Percentiles rank a stretch among this genome's conserved stretches.
Evolutionary conservation across 129 eudicot genomes (phyloP).

Genomic region (Artemisia argyi): DNA sequence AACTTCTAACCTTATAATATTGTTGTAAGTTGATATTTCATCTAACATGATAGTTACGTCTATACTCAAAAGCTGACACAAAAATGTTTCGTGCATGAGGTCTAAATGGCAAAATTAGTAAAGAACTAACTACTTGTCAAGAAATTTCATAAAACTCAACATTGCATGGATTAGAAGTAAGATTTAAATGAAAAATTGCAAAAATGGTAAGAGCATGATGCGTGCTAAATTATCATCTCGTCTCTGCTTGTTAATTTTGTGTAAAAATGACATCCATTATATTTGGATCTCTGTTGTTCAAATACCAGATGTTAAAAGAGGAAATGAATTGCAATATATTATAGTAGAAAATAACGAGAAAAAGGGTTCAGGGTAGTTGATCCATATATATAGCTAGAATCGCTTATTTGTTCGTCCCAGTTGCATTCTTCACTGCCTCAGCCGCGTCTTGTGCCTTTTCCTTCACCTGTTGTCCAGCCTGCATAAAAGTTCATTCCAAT

Average conservation of each 20-base stretch:
- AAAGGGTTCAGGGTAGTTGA: not conserved
- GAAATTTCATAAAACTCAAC: not conserved
- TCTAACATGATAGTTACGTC: too few relatives aligned
- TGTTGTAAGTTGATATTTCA: too few relatives aligned
- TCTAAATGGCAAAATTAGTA: not conserved
- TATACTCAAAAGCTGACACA: too few relatives aligned
- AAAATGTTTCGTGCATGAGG: too few relatives aligned
- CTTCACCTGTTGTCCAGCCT: slow-evolving; percentile 67
- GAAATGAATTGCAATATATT: not conserved
- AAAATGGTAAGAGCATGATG: slow-evolving; percentile 11
- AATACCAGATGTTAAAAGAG: not conserved
- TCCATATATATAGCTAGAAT: not conserved
- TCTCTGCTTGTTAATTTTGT: slow-evolving; percentile 6
- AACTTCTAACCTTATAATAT: too few relatives aligned
- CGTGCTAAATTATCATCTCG: not conserved
- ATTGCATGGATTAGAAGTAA: not conserved
- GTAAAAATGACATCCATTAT: not conserved
- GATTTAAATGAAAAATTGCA: not conserved
- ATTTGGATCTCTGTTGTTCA: slow-evolving; percentile 12
- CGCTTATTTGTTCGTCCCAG: slow-evolving; percentile 53
- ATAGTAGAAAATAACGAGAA: not conserved
- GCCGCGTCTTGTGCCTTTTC: slow-evolving; percentile 57
- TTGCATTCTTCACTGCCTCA: slow-evolving; percentile 67
- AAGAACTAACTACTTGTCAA: not conserved
- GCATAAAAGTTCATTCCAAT: not conserved